A percentile compares a stretch with the other conserved stretches of the same genome.
phyloP scores from a whole-genome alignment of 495 filamentous ascomycete genomes.

The Sordaria brevicollis region DNA sequence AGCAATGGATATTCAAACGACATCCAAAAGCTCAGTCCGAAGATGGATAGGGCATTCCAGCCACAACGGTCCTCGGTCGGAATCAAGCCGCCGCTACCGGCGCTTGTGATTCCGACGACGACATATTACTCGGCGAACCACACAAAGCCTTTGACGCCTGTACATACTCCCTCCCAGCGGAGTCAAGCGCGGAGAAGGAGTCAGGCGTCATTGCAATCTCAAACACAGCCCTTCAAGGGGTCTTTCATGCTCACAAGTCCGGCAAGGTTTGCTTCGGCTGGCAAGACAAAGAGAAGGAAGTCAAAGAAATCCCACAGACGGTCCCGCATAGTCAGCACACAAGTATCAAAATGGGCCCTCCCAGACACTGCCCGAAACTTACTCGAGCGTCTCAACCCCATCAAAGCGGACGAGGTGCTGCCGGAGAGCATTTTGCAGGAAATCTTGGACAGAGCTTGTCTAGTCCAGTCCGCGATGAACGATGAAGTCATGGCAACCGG shows the following conservation, averaged over 20 bases:
- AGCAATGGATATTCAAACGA: conserved; percentile 16
- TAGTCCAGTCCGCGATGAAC: conserved; percentile 5
- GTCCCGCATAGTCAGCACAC: conserved; percentile 18
- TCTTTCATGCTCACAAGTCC: conserved; percentile 11
- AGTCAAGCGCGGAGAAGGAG: not conserved
- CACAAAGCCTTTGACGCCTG: not conserved
- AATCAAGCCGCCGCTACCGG: conserved; percentile 13
- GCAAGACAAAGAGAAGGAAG: conserved; percentile 29
- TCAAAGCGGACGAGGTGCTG: conserved; percentile 45
- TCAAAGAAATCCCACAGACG: conserved; percentile 27
- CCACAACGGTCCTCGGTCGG: conserved; percentile 24
- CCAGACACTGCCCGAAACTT: conserved; percentile 38
- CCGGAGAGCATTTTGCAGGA: conserved; percentile 30
- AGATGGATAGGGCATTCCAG: conserved; percentile 35
- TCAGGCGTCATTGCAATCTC: conserved; percentile 10
- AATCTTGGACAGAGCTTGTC: conserved; percentile 25
- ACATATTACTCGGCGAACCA: not conserved
- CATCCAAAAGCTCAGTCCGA: conserved; percentile 32
- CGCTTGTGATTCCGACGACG: conserved; percentile 1
- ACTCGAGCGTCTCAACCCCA: conserved; percentile 33
- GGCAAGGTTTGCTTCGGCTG: conserved; percentile 12
- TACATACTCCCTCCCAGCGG: not conserved
- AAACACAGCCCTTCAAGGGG: conserved; percentile 14
- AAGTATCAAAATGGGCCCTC: conserved; percentile 34
- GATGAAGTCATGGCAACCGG: conserved; percentile 2